phyloP scores from a whole-genome alignment of 306 rosid species.

The Pachyrhizus erosus region DNA sequence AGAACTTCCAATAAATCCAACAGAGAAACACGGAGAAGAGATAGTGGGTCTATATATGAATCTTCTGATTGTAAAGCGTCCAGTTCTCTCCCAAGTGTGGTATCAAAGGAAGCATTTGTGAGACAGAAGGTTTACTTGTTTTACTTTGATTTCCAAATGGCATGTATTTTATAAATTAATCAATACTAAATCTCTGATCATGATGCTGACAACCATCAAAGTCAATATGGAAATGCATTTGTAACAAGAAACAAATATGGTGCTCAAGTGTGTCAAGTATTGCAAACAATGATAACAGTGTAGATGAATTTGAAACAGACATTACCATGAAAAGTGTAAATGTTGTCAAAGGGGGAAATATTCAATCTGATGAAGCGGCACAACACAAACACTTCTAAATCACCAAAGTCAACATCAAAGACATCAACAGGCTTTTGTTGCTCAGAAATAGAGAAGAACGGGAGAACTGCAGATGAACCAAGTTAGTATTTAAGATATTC shows the following conservation, averaged over 20 bases:
- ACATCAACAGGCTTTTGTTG: slow-evolving; percentile 49
- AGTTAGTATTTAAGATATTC: slow-evolving; percentile 53
- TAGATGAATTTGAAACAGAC: slow-evolving; percentile 55
- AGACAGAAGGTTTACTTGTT: slow-evolving; percentile 66
- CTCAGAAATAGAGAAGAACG: slow-evolving; percentile 59
- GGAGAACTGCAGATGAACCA: slow-evolving; percentile 55
- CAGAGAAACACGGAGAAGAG: slow-evolving; percentile 58
- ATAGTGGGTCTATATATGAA: slow-evolving; percentile 47
- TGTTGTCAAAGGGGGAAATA: slow-evolving; percentile 39
- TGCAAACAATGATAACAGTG: slow-evolving; percentile 41
- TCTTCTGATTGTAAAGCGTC: slow-evolving; percentile 51
- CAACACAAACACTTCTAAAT: slow-evolving; percentile 57
- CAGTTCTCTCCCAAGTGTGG: slow-evolving; percentile 39
- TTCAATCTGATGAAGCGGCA: slow-evolving; percentile 46
- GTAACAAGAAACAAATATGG: slow-evolving; percentile 56
- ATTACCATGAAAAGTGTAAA: slow-evolving; percentile 39
- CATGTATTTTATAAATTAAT: slow-evolving; percentile 24
- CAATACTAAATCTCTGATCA: slow-evolving; percentile 17
- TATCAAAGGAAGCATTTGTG: slow-evolving; percentile 56
- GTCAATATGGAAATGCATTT: slow-evolving; percentile 52
- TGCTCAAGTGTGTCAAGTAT: slow-evolving; percentile 41
- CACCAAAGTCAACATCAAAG: slow-evolving; percentile 59
- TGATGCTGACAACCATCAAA: slow-evolving; percentile 46
- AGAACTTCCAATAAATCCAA: slow-evolving; percentile 63
- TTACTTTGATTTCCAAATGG: slow-evolving; percentile 40